Evolutionary conservation across 176 grass and related monocot genomes (phyloP).

Genomic region (Calamus simplicifolius): DNA sequence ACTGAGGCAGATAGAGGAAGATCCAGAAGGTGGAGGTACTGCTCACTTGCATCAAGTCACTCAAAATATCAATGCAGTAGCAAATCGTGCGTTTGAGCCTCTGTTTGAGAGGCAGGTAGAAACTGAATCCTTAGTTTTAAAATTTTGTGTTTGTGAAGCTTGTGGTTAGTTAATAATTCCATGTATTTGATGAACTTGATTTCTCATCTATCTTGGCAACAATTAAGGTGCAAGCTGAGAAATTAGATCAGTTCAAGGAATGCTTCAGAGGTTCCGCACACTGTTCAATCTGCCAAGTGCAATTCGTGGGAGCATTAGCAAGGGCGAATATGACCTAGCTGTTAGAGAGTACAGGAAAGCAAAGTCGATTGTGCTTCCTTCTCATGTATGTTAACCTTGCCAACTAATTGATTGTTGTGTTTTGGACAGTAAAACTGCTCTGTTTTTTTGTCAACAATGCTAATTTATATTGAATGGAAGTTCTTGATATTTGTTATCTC

Average conservation of each 20-base stretch:
- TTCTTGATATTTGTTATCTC: no score
- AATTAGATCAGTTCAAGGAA: conserved; percentile 99
- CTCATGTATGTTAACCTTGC: conserved; percentile 50
- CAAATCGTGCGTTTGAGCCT: conserved; percentile 91
- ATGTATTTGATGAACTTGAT: no score
- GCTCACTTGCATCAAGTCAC: conserved; percentile 77
- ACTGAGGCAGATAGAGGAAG: conserved; percentile 97
- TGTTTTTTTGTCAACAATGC: no score
- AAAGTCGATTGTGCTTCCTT: conserved; percentile 99
- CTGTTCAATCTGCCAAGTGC: conserved; percentile 91
- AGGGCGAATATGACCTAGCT: conserved; percentile 98
- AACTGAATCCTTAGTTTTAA: conserved; percentile 7
- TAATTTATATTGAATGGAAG: no score
- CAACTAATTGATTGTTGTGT: no score
- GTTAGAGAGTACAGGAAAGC: conserved; percentile 99
- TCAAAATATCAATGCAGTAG: conserved; percentile 72
- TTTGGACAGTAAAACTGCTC: no score
- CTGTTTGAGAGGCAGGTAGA: conserved; percentile 99
- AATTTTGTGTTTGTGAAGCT: background rate
- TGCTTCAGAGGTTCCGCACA: conserved; percentile 99
- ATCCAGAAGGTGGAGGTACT: conserved; percentile 95
- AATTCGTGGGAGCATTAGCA: conserved; percentile 92
- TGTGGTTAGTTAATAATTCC: no score
- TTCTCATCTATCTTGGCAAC: no score
- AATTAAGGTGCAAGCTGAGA: conserved; percentile 88